Conservation (phyloP, 768 basidiomycete genomes). For the Leucosporidium scottii region DNA sequence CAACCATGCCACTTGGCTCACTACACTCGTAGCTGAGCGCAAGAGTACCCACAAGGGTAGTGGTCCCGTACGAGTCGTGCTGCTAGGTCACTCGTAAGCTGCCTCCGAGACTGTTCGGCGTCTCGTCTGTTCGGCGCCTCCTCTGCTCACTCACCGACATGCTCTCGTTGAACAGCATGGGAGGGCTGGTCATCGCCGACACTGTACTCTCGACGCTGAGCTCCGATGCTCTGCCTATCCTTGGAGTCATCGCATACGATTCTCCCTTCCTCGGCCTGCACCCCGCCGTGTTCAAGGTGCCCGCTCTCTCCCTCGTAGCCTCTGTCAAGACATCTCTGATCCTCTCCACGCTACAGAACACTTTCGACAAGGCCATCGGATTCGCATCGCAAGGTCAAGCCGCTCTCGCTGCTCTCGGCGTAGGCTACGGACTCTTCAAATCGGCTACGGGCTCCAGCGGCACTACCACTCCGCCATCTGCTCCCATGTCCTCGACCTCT, state of each 20-base stretch:
- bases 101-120: background rate
- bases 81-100: slow-evolving; percentile 31
- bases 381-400: slow-evolving; percentile 21
- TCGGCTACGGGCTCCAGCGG: background rate
- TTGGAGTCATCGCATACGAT: slow-evolving; percentile 29
- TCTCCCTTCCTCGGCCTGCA: slow-evolving; percentile 29
- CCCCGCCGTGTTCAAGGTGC: slow-evolving; percentile 27
- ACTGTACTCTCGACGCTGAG: slow-evolving; percentile 17
- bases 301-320: background rate
- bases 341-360: background rate
- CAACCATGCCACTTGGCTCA: slow-evolving; percentile 23
- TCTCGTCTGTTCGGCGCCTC: too few relatives aligned
- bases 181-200: slow-evolving; percentile 32
- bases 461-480: slow-evolving; percentile 1
- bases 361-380: slow-evolving; percentile 27
- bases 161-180: slow-evolving; percentile 16
- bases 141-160: too few relatives aligned
- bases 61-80: slow-evolving; percentile 10
- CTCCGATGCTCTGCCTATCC: slow-evolving; percentile 10
- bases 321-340: background rate
- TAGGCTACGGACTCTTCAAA: slow-evolving; percentile 19
- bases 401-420: slow-evolving; percentile 18
- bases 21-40: slow-evolving; percentile 8
- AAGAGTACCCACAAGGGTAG: slow-evolving; percentile 6
- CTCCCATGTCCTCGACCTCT: slow-evolving; percentile 13